Evolutionary conservation across 345 rosid species (phyloP).

Genomic region (Limnanthes douglasii): DNA sequence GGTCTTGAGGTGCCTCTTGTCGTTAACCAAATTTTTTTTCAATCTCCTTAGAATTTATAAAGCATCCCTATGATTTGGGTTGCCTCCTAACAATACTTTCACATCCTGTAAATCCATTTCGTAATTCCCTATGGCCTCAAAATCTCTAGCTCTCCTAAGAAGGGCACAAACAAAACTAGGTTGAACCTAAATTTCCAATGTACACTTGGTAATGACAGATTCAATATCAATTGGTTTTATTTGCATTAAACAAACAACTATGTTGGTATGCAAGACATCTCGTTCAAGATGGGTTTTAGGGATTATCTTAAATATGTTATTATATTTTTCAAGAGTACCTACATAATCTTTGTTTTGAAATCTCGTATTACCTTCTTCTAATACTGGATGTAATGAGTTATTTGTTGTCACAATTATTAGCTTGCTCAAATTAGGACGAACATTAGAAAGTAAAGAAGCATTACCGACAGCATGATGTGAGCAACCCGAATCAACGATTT

Average conservation of each 20-base stretch:
- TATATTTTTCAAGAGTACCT: conserved; percentile 58
- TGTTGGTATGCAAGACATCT: conserved; percentile 64
- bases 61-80: conserved; percentile 48
- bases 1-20: conserved; percentile 67
- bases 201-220: conserved; percentile 53
- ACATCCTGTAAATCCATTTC: conserved; percentile 71
- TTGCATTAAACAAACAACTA: conserved; percentile 75
- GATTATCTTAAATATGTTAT: conserved; percentile 39
- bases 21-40: conserved; percentile 44
- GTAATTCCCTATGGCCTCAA: conserved; percentile 46
- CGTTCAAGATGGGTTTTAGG: conserved; percentile 57
- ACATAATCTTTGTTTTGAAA: conserved; percentile 53
- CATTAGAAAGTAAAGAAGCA: too few species aligned
- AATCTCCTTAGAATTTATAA: conserved; percentile 41
- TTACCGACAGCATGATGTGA: too few species aligned
- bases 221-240: conserved; percentile 70
- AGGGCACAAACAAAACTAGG: conserved; percentile 51
- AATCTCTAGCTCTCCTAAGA: conserved; percentile 59
- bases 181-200: conserved; percentile 57
- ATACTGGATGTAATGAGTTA: too few species aligned
- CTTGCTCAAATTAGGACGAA: too few species aligned
- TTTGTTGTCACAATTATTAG: too few species aligned
- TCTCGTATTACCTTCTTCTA: conserved; percentile 53
- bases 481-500: too few species aligned
- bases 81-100: conserved; percentile 41